phyloP scores from a whole-genome alignment of 345 rosid genomes.

The Eucalyptus cladocalyx region DNA sequence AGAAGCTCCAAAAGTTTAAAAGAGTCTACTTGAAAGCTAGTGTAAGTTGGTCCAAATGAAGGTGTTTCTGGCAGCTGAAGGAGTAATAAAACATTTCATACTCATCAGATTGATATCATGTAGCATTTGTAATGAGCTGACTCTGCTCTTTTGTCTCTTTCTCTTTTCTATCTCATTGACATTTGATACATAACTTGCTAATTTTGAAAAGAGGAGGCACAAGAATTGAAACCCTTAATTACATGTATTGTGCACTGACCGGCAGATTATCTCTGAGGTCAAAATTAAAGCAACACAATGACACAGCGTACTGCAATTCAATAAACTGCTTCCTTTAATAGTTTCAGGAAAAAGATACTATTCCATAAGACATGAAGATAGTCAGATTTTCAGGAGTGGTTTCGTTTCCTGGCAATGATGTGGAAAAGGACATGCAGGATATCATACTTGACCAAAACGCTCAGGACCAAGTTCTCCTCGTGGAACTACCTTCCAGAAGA shows the following conservation, averaged over 20 bases:
- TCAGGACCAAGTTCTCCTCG: neutral
- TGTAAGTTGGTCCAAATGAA: conserved; percentile 55
- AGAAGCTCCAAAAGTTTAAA: conserved; percentile 92
- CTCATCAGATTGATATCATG: neutral
- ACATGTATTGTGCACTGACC: neutral
- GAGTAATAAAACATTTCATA: neutral
- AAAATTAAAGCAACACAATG: neutral
- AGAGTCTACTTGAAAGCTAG: conserved; percentile 79
- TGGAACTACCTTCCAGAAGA: neutral
- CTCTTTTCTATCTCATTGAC: neutral
- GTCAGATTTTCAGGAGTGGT: neutral
- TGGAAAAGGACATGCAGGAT: neutral
- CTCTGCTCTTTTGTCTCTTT: neutral
- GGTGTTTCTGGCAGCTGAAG: conserved; percentile 53
- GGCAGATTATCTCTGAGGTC: neutral
- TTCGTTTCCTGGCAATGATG: neutral
- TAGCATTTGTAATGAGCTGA: neutral
- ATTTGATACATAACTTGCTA: neutral
- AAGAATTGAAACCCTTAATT: neutral
- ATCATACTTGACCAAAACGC: neutral
- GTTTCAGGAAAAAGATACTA: neutral
- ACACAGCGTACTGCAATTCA: neutral
- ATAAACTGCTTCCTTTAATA: neutral
- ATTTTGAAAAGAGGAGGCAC: neutral
- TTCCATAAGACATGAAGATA: neutral